A percentile compares a stretch with the other conserved stretches of the same genome.
Conservation (phyloP, 768 basidiomycete genomes). For the Boletus subparvulus region DNA sequence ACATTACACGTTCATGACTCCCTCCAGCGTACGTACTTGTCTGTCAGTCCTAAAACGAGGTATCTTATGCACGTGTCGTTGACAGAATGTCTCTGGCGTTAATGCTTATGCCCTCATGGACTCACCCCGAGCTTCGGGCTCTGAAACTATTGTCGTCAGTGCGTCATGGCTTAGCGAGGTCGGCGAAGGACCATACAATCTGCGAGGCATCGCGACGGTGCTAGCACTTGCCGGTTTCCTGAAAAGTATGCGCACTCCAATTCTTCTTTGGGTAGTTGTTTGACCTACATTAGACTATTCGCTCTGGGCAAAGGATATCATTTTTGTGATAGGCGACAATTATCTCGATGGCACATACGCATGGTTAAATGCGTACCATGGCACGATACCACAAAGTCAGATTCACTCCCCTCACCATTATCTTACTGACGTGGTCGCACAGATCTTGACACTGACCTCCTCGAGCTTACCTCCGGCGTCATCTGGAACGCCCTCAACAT, state of each 20-base stretch:
- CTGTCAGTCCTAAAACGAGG: not conserved
- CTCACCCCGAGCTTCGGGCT: constrained; percentile 89
- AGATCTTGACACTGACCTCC: constrained; percentile 68
- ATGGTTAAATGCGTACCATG: constrained; percentile 86
- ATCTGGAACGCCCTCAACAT: constrained; percentile 95
- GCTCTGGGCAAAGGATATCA: constrained; percentile 92
- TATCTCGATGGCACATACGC: constrained; percentile 92
- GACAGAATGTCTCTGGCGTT: constrained; percentile 57
- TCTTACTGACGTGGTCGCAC: not conserved
- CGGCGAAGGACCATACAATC: constrained; percentile 61
- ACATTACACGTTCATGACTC: constrained; percentile 56
- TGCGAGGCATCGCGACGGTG: constrained; percentile 84
- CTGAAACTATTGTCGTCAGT: constrained; percentile 87
- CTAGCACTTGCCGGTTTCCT: constrained; percentile 82
- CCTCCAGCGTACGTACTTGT: constrained; percentile 43
- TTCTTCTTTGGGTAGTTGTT: not conserved
- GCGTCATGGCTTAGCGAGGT: constrained; percentile 84
- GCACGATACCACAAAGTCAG: constrained; percentile 61
- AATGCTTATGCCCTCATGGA: constrained; percentile 83
- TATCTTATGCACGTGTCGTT: constrained; percentile 4
- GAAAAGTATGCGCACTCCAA: constrained; percentile 54
- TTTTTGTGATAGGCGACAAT: constrained; percentile 87
- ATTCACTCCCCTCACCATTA: not conserved
- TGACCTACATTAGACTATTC: constrained; percentile 60
- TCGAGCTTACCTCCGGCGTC: constrained; percentile 73